phyloP scores from a whole-genome alignment of 179 eudicot genomes.

The Amaranthus tricolor region DNA sequence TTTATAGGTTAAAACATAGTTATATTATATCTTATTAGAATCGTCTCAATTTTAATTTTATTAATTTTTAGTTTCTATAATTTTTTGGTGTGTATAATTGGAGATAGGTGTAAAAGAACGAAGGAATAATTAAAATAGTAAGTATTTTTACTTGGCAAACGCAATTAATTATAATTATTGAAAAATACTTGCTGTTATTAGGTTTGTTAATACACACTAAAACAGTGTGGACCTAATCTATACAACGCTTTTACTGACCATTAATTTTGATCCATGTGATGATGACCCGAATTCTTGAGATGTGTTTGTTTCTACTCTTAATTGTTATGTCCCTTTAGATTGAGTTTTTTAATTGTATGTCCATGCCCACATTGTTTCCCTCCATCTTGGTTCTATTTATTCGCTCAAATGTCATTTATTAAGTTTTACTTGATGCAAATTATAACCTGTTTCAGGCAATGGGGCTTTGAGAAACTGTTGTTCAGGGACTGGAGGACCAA shows the following conservation, averaged over 20 bases:
- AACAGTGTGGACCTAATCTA: too few relatives aligned
- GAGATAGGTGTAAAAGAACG: too few relatives aligned
- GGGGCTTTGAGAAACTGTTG: conserved; percentile 68
- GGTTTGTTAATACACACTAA: too few relatives aligned
- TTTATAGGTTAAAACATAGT: too few relatives aligned
- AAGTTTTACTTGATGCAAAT: not conserved
- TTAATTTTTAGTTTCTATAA: too few relatives aligned
- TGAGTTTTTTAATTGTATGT: not conserved
- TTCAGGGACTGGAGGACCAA: conserved; percentile 49
- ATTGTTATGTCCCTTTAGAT: not conserved
- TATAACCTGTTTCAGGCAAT: conserved; percentile 32
- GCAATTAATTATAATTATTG: too few relatives aligned
- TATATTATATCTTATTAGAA: too few relatives aligned
- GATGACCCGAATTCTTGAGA: conserved; percentile 4
- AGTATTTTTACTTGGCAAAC: too few relatives aligned
- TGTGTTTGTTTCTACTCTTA: not conserved
- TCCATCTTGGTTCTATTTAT: not conserved
- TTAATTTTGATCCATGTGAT: conserved; percentile 6
- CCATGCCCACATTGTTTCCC: not conserved
- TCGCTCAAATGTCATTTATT: not conserved
- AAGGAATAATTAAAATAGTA: too few relatives aligned
- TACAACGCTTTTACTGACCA: not conserved
- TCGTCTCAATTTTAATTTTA: too few relatives aligned
- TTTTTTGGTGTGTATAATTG: too few relatives aligned
- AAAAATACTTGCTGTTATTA: too few relatives aligned